Evolutionary conservation across 2,329 filamentous ascomycete species (phyloP).

Genomic region (Nemania sp.): DNA sequence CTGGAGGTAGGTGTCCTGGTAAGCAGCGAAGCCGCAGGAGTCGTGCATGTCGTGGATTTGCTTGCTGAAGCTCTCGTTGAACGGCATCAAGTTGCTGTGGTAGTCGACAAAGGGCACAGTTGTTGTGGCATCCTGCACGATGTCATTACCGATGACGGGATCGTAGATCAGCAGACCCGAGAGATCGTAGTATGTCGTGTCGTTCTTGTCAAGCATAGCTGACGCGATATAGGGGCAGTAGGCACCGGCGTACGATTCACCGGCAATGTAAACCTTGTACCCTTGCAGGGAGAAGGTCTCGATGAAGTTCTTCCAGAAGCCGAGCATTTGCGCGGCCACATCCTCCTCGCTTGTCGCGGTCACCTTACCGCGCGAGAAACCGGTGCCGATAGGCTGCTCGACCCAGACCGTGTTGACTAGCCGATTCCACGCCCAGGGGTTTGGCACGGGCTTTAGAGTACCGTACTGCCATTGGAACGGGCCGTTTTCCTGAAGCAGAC

Average conservation of each 20-base stretch:
- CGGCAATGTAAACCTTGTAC: conserved; percentile 66
- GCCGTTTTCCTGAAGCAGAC: conserved; percentile 81
- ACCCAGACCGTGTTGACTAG: conserved; percentile 83
- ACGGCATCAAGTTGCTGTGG: conserved; percentile 66
- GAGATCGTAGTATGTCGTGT: conserved; percentile 64
- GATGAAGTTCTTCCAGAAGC: conserved; percentile 75
- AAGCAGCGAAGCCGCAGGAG: conserved; percentile 68
- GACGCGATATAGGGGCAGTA: conserved; percentile 70
- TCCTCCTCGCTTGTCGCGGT: conserved; percentile 76
- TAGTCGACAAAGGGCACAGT: conserved; percentile 68
- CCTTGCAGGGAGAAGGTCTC: conserved; percentile 65
- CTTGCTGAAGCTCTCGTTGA: conserved; percentile 65
- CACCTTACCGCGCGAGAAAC: conserved; percentile 74
- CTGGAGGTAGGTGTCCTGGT: conserved; percentile 65
- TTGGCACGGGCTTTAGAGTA: conserved; percentile 72
- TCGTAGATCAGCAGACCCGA: conserved; percentile 72
- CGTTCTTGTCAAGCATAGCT: conserved; percentile 61
- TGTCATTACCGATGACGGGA: conserved; percentile 68
- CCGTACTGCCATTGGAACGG: conserved; percentile 79
- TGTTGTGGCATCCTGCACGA: conserved; percentile 56
- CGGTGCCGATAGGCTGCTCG: conserved; percentile 75
- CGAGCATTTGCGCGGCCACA: conserved; percentile 76
- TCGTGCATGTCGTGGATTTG: conserved; percentile 65
- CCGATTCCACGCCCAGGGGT: conserved; percentile 80
- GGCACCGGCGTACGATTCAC: conserved; percentile 65